Percentiles rank a stretch among this genome's conserved stretches.
These are phyloP conservation scores for Articulospora tetracladia DNA, from an alignment of 495 filamentous ascomycete species.

Conservation along the genomic window DNA sequence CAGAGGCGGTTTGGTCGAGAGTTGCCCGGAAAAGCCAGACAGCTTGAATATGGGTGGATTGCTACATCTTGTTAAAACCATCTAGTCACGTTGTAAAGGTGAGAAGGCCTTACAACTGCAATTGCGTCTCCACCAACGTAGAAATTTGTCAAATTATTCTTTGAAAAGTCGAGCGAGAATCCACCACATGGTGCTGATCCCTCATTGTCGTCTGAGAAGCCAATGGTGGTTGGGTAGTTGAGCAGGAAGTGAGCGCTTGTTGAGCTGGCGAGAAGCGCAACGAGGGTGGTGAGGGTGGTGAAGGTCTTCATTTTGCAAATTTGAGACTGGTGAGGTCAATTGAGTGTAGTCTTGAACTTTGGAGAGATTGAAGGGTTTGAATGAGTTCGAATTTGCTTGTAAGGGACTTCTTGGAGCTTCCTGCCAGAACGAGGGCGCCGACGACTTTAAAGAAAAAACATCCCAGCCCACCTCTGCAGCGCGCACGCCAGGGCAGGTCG, in stretches of 20 bases:
- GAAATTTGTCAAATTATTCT: constrained; percentile 37
- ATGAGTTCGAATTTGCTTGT: background rate
- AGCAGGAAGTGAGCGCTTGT: constrained; percentile 29
- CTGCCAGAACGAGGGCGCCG: background rate
- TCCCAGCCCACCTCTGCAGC: background rate
- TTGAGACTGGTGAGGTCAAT: background rate
- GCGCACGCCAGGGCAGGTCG: background rate
- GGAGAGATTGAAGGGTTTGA: background rate
- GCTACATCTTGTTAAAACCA: background rate
- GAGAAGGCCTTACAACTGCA: background rate
- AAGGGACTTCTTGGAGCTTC: background rate
- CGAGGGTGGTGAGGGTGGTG: background rate
- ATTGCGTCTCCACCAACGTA: constrained; percentile 40
- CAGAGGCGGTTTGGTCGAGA: constrained; percentile 34
- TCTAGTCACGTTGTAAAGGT: constrained; percentile 14
- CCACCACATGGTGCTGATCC: constrained; percentile 42
- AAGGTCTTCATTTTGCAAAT: background rate
- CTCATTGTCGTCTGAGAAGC: constrained; percentile 43
- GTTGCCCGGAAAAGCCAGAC: constrained; percentile 49
- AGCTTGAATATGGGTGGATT: constrained; percentile 38
- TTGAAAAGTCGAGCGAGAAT: constrained; percentile 33
- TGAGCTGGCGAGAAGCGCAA: background rate
- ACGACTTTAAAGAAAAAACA: background rate
- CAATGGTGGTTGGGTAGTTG: constrained; percentile 37
- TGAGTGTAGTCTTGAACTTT: no score